Evolutionary conservation across 495 filamentous ascomycete species (phyloP), one percentile per base, ranked within the genome.

Genomic region (Aspergillus hancockii): DNA sequence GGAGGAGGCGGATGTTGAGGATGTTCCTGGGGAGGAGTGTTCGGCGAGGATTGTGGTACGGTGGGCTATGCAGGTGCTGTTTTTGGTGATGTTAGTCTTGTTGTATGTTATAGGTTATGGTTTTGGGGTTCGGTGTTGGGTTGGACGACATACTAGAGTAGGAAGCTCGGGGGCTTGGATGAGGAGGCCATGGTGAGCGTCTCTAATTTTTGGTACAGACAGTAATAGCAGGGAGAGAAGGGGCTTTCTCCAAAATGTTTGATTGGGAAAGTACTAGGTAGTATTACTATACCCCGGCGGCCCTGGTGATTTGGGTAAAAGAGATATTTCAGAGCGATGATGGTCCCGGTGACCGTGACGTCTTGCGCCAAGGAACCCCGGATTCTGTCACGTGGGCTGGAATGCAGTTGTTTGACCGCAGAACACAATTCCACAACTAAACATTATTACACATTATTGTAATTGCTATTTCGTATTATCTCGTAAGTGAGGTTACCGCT

Each of bases 21-120:
- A 88, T 38, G 88, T 85, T 22, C 81, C 79, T 4, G 88, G 81
- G 23, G 90, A 85, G 54, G 91, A 93, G 75, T 94, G 91, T 73
- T 98, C 95, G 65, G 88, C 79, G 46, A 98, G 87, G 74, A 98
- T 97, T 40, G 93, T 97, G 55, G 86, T 88, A 65, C 91, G 84
- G 75, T 96, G 85, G 32, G 93, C 90, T 65, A 97, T 93, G 79
- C 92, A 96, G 67, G 92, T 85, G 79, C 92, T 96, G 22, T 19
- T 7, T 52, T 58, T 51, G 19, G 0, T 47, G n/a, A 45, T 47
- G 66, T 69, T 64, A 64, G 65, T 55, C 52, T 60, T 54, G 22
- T 38, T 22, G 52, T 25, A 53, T 47, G 38, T 19, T 40, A 13
- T 32, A 25, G 18, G 21, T 10, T 21, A 16, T 40, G 40, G 16